phyloP scores from a whole-genome alignment of 768 basidiomycete species.

The Phanerochaete carnosa region DNA sequence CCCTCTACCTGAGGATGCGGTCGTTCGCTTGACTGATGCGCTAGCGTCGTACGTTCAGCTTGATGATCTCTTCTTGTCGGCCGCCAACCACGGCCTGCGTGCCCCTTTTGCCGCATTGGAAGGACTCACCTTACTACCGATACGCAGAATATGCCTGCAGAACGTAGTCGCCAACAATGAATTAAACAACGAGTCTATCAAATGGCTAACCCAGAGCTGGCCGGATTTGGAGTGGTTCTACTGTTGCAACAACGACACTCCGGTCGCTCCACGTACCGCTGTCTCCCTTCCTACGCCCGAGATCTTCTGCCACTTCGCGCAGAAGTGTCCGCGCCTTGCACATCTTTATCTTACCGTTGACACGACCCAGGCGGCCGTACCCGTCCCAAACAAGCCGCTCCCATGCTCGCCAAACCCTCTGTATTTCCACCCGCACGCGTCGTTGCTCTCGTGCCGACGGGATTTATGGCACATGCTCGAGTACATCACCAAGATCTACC shows the following conservation, averaged over 20 bases:
- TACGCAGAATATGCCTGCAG: background rate
- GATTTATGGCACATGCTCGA: background rate
- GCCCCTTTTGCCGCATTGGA: background rate
- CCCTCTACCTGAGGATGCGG: background rate
- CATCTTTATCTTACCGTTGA: slow-evolving; percentile 1
- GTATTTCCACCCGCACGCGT: slow-evolving; percentile 3
- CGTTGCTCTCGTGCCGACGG: background rate
- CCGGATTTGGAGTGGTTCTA: background rate
- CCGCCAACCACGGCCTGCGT: background rate
- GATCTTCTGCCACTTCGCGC: background rate
- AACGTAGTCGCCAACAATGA: background rate
- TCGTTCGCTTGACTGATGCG: background rate
- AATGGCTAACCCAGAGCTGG: background rate
- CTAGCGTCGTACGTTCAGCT: background rate
- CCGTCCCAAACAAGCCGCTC: background rate
- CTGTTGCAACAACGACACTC: slow-evolving; percentile 6
- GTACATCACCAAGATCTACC: slow-evolving; percentile 1
- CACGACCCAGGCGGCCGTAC: background rate
- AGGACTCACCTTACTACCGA: background rate
- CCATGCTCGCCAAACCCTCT: background rate
- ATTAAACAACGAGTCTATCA: background rate
- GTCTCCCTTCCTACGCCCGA: background rate
- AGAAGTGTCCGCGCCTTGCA: background rate
- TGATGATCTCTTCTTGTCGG: background rate
- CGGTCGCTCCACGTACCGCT: background rate